Evolutionary conservation across 495 filamentous ascomycete species (phyloP).

Genomic region (Penicillium soppii): DNA sequence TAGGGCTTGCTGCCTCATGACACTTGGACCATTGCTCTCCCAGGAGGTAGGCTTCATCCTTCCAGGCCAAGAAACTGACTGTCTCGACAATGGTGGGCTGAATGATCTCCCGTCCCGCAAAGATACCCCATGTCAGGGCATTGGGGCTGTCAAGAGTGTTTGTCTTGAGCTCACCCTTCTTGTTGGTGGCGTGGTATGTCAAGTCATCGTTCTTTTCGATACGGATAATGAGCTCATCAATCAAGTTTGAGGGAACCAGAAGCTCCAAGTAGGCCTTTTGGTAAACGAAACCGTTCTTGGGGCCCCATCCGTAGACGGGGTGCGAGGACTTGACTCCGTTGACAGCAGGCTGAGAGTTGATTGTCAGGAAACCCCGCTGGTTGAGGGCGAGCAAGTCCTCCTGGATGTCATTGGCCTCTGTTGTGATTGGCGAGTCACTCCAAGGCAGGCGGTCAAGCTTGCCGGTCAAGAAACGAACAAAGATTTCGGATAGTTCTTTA

Average conservation of each 20-base stretch:
- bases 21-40: slow-evolving; percentile 94
- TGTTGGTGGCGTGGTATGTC: slow-evolving; percentile 90
- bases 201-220: slow-evolving; percentile 78
- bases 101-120: slow-evolving; percentile 97
- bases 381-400: slow-evolving; percentile 78
- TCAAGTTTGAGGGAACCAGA: slow-evolving; percentile 74
- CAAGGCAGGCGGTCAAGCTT: slow-evolving; percentile 84
- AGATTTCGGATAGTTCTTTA: slow-evolving; percentile 76
- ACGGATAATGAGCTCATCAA: slow-evolving; percentile 73
- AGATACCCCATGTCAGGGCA: slow-evolving; percentile 98
- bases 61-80: slow-evolving; percentile 97
- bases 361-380: slow-evolving; percentile 81
- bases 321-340: slow-evolving; percentile 89
- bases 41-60: slow-evolving; percentile 93
- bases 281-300: slow-evolving; percentile 92
- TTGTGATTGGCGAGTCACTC: slow-evolving; percentile 85
- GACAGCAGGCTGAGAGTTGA: slow-evolving; percentile 97
- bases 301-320: slow-evolving; percentile 90
- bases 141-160: slow-evolving; percentile 86
- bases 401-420: slow-evolving; percentile 76
- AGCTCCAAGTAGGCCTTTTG: slow-evolving; percentile 98
- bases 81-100: slow-evolving; percentile 99
- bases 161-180: slow-evolving; percentile 75
- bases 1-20: slow-evolving; percentile 74
- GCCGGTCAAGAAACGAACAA: slow-evolving; percentile 78